These are phyloP conservation scores for Pseudogymnoascus sp. DNA, from an alignment of 2,329 filamentous ascomycete genomes.

Conservation along the genomic window DNA sequence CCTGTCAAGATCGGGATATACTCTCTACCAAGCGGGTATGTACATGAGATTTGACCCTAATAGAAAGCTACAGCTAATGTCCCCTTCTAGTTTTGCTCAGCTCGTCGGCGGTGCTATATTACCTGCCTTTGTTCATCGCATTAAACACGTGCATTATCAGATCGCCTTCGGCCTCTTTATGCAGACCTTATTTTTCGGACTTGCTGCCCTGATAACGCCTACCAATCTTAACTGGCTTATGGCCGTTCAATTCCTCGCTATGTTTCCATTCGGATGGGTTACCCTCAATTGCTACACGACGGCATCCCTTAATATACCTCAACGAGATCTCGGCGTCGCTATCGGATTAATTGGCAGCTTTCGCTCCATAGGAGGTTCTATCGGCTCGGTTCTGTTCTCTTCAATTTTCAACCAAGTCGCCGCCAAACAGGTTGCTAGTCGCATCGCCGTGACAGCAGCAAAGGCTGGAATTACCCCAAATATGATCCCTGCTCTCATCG, in stretches of 20 bases:
- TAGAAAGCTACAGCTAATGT: background rate
- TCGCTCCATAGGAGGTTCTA: constrained; percentile 37
- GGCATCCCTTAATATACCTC: constrained; percentile 41
- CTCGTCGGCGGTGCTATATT: constrained; percentile 19
- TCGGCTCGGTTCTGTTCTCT: constrained; percentile 35
- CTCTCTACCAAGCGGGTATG: background rate
- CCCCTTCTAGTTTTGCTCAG: constrained; percentile 15
- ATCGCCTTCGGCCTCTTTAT: constrained; percentile 30
- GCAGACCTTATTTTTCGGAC: constrained; percentile 25
- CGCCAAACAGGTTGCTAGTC: constrained; percentile 14
- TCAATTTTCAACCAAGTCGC: constrained; percentile 28
- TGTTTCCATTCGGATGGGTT: constrained; percentile 31
- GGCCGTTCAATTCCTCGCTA: constrained; percentile 31
- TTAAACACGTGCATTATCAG: constrained; percentile 35
- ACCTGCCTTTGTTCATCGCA: constrained; percentile 24
- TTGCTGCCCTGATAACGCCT: constrained; percentile 18
- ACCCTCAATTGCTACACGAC: constrained; percentile 36
- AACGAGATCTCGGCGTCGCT: constrained; percentile 42
- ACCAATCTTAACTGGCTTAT: constrained; percentile 18
- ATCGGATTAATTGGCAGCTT: constrained; percentile 43
- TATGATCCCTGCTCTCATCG: constrained; percentile 23
- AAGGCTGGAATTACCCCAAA: constrained; percentile 20
- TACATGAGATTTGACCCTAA: background rate
- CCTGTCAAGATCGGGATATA: background rate
- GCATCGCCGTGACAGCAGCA: constrained; percentile 18